These are phyloP conservation scores for Fusarium verrucosum DNA, from an alignment of 2,329 filamentous ascomycete genomes.

Conservation along the genomic window DNA sequence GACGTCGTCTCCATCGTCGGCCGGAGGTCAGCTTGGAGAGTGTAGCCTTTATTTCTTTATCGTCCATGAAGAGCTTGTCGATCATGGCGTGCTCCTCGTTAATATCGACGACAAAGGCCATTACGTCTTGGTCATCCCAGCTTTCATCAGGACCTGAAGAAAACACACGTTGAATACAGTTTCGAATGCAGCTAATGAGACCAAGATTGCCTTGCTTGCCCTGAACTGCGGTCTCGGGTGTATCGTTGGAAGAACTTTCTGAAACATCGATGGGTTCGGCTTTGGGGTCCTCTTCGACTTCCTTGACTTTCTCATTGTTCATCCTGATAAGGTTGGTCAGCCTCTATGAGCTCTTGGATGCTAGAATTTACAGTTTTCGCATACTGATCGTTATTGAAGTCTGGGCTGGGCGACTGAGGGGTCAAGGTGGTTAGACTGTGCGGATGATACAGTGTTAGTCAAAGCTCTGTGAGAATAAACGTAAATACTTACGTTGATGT, in stretches of 20 bases:
- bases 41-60: not conserved
- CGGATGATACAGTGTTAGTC: not conserved
- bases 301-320: not conserved
- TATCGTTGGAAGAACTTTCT: not conserved
- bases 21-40: not conserved
- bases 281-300: not conserved
- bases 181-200: not conserved
- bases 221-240: rapidly evolving
- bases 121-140: not conserved
- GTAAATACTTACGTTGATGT: not conserved
- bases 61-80: not conserved
- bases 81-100: not conserved
- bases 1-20: not conserved
- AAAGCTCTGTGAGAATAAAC: rapidly evolving
- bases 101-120: not conserved
- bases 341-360: too few relatives aligned
- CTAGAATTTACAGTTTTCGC: too few relatives aligned
- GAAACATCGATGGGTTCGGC: rapidly evolving
- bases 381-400: too few relatives aligned
- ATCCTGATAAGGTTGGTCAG: too few relatives aligned
- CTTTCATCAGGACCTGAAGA: not conserved
- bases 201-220: rapidly evolving
- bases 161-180: slow-evolving; percentile 1
- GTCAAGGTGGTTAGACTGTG: not conserved
- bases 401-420: not conserved